Percentiles rank a stretch among this genome's conserved stretches.
Evolutionary conservation across 2,329 filamentous ascomycete species (phyloP).

Genomic region (Akanthomyces lecanii): DNA sequence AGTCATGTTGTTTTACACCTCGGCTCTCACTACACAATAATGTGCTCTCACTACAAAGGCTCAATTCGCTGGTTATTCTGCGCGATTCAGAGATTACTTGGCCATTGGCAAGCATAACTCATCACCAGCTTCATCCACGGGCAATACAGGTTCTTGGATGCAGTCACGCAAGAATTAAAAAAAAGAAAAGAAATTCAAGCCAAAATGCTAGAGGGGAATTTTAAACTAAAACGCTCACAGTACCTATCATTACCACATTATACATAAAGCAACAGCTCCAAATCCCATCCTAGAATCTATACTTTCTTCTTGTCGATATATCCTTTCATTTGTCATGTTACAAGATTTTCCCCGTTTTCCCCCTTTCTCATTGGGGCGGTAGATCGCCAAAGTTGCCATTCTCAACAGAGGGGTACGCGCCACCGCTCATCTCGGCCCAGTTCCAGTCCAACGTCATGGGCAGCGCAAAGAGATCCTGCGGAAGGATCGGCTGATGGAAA

Average conservation of each 20-base stretch:
- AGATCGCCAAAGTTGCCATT: constrained; percentile 49
- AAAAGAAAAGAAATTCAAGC: not conserved
- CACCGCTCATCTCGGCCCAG: constrained; percentile 65
- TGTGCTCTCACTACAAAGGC: too few relatives aligned
- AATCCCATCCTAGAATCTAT: not conserved
- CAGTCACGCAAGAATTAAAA: too few relatives aligned
- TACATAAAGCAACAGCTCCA: not conserved
- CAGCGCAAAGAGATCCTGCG: constrained; percentile 91
- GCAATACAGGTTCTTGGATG: not conserved
- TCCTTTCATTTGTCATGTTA: constrained; percentile 6
- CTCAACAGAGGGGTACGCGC: constrained; percentile 59
- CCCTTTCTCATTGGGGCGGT: not conserved
- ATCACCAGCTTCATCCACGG: not conserved
- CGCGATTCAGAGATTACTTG: too few relatives aligned
- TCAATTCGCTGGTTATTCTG: too few relatives aligned
- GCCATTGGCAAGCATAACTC: not conserved
- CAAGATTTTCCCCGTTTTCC: not conserved
- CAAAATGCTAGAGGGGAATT: not conserved
- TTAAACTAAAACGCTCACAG: not conserved
- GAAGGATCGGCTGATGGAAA: constrained; percentile 83
- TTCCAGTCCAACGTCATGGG: constrained; percentile 95
- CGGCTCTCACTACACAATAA: too few relatives aligned
- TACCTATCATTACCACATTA: not conserved
- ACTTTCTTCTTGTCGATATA: constrained; percentile 16
- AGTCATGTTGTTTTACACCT: too few relatives aligned